Conservation (phyloP, 2,329 filamentous ascomycete genomes). For the Neodidymelliopsis sp. region DNA sequence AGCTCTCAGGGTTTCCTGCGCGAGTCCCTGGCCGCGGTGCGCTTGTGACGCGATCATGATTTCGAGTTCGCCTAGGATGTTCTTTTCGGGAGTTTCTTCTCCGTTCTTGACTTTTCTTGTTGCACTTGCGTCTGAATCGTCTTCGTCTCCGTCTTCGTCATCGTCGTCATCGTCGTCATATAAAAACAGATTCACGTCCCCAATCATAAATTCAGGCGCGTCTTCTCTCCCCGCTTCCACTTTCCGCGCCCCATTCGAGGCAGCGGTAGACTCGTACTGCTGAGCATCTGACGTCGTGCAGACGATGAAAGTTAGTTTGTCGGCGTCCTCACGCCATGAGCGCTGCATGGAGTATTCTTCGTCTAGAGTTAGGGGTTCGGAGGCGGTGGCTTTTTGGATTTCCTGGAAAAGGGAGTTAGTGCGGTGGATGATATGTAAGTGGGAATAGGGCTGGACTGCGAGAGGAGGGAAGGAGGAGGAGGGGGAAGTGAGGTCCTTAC, state of each 20-base stretch:
- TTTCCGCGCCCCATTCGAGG: too few species aligned
- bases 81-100: neutral
- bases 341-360: slow-evolving; percentile 91
- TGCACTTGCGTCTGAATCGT: slow-evolving; percentile 4
- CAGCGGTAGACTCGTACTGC: too few species aligned
- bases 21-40: slow-evolving; percentile 69
- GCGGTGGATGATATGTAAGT: neutral
- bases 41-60: slow-evolving; percentile 78
- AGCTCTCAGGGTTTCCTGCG: slow-evolving; percentile 68
- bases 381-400: slow-evolving; percentile 85
- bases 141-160: slow-evolving; percentile 27
- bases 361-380: slow-evolving; percentile 78
- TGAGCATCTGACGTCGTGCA: too few species aligned
- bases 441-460: neutral
- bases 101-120: neutral
- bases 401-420: slow-evolving; percentile 44
- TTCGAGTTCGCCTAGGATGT: slow-evolving; percentile 75
- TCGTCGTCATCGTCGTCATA: slow-evolving; percentile 48
- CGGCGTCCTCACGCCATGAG: slow-evolving; percentile 81
- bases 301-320: slow-evolving; percentile 93
- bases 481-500: slow-evolving; percentile 47
- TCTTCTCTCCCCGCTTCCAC: too few species aligned
- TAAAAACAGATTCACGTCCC: slow-evolving; percentile 73
- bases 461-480: too few species aligned
- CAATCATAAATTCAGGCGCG: slow-evolving; percentile 56